Conservation (phyloP, 1,139 yeast species). For the Yamadazyma sp. region DNA sequence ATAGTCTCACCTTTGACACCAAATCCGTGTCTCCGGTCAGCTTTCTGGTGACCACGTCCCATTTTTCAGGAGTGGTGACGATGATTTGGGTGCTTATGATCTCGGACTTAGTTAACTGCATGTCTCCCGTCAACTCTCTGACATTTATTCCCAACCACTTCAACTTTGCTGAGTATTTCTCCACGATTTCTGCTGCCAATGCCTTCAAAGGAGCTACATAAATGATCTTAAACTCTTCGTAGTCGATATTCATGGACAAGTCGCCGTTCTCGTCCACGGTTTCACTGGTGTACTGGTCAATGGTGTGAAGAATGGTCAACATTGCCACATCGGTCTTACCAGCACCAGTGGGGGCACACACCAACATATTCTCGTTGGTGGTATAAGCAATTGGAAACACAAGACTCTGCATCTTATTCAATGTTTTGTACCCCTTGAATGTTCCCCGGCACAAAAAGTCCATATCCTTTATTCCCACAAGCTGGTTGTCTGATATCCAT, state of each 20-base stretch:
- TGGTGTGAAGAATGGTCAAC: constrained; percentile 65
- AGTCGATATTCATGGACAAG: constrained; percentile 62
- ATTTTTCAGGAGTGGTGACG: constrained; percentile 93
- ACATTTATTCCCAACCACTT: constrained; percentile 85
- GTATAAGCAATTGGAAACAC: constrained; percentile 91
- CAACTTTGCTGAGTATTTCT: constrained; percentile 75
- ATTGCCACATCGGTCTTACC: constrained; percentile 97
- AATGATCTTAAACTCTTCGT: constrained; percentile 72
- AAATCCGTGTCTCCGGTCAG: constrained; percentile 82
- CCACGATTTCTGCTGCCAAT: constrained; percentile 95
- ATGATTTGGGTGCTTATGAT: constrained; percentile 77
- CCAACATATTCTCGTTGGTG: constrained; percentile 92
- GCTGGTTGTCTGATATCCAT: constrained; percentile 51
- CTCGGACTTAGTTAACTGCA: constrained; percentile 74
- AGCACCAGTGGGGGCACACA: constrained; percentile 99
- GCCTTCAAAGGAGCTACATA: constrained; percentile 96
- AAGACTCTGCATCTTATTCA: constrained; percentile 89
- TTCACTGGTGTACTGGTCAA: constrained; percentile 60
- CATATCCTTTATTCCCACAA: constrained; percentile 59
- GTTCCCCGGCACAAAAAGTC: constrained; percentile 84
- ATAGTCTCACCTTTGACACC: constrained; percentile 77
- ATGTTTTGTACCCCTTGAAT: constrained; percentile 65
- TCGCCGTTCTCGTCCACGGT: constrained; percentile 46
- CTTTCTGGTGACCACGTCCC: constrained; percentile 97
- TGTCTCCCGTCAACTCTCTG: constrained; percentile 89